Base-by-base conservation (phyloP, 176 grass and related monocot genomes). In the Cenchrus fungigraminus region DNA sequence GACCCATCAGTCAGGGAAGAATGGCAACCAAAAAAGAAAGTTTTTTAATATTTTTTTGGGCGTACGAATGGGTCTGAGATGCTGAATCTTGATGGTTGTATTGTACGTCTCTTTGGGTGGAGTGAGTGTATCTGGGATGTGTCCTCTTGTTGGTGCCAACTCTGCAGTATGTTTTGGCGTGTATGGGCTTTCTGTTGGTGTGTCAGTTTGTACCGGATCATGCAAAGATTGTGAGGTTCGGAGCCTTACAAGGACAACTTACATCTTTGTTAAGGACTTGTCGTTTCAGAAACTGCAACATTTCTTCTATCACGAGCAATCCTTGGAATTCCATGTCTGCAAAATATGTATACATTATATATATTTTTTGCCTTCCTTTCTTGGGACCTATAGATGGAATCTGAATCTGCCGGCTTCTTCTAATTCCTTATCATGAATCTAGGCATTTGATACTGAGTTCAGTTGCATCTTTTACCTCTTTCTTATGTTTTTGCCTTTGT, bases 121-220 rank as follows among this genome's bases (percentile, higher is more conserved):
- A 76, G 62, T 57, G 42, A 76, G 62, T 57, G 42, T 59, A 31
- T 57, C 44, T 29, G 22, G 79, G 53, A 59, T 83, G 8, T 61
- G 69, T 9, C 7, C 59, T n/a, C 57, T 73, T 37, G 69, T 74
- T 31, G 81, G 13, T 83, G 31, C 55, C 57, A 64, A 83, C 70
- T 62, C 68, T 74, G 79, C 45, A 8, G 45, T 63, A 49, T 74
- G n/a, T 71, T 74, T 59, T 83, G 55, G 32, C 58, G 43, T 44
- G 78, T 82, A 44, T 84, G 56, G 65, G 78, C 68, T 77, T 89
- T 85, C 82, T 71, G 88, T 81, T 89, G 31, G 14, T 37, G 16
- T 83, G 77, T 70, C 79, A 17, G 83, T 83, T 86, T 50, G 71
- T 85, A 85, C 67, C 29, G 19, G 68, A 56, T 83, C 74, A 86